These are phyloP conservation scores for Alternaria brassicicola DNA, from an alignment of 2,329 filamentous ascomycete genomes.

Conservation along the genomic window DNA sequence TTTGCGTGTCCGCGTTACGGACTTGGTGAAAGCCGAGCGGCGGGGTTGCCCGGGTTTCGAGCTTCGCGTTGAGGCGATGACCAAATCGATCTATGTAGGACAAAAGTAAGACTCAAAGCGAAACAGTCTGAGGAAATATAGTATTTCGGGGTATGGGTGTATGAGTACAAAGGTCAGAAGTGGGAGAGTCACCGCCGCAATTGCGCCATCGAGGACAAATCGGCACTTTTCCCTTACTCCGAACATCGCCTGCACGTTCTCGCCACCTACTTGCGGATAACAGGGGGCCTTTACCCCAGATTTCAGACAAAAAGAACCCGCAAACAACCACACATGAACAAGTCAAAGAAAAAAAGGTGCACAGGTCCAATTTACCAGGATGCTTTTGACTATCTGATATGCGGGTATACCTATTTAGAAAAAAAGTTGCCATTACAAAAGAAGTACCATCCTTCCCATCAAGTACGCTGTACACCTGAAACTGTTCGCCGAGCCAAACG, in stretches of 20 bases:
- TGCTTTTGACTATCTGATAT: conserved; percentile 5
- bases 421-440: background rate
- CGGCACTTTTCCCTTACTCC: conserved; percentile 32
- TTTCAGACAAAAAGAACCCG: conserved; percentile 20
- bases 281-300: conserved; percentile 28
- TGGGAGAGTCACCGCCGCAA: no score
- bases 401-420: conserved; percentile 14
- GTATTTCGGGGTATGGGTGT: background rate
- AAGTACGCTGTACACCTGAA: conserved; percentile 2
- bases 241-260: conserved; percentile 22
- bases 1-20: conserved; percentile 19
- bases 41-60: conserved; percentile 11
- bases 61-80: conserved; percentile 26
- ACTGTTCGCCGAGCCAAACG: conserved; percentile 10
- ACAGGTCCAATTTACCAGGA: background rate
- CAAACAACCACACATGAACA: background rate
- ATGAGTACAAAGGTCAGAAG: conserved; percentile 8
- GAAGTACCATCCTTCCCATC: conserved; percentile 6
- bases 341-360: background rate
- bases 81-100: conserved; percentile 8
- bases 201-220: conserved; percentile 36
- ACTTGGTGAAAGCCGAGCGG: conserved; percentile 16
- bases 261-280: conserved; percentile 7
- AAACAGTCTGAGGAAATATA: background rate
- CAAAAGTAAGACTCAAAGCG: background rate